These are phyloP conservation scores for Backusella psychrophila DNA, from an alignment of 192 early-diverging fungal genomes.

Conservation along the genomic window DNA sequence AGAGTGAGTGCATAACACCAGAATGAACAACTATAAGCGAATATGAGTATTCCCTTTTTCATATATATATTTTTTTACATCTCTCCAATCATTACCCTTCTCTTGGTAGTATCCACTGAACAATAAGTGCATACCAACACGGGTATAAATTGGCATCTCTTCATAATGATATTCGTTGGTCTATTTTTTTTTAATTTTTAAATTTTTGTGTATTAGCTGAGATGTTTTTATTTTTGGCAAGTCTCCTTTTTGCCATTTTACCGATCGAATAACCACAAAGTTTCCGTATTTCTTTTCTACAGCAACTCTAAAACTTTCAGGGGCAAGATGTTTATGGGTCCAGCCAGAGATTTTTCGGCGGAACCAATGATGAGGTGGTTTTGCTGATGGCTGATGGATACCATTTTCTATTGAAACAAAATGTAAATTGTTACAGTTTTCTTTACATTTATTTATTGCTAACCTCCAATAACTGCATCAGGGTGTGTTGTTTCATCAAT, in stretches of 20 bases:
- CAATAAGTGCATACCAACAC: constrained; percentile 52
- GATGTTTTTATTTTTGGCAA: not conserved
- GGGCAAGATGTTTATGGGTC: constrained; percentile 33
- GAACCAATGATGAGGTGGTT: constrained; percentile 25
- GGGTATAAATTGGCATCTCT: constrained; percentile 51
- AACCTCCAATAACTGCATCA: not conserved
- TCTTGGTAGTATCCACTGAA: constrained; percentile 42
- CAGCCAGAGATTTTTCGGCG: constrained; percentile 24
- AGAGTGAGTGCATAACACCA: constrained; percentile 22
- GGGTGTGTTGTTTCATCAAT: constrained; percentile 16
- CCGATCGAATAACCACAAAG: constrained; percentile 40
- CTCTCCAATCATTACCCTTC: constrained; percentile 20
- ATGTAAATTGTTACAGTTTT: not conserved
- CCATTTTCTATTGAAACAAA: constrained; percentile 12
- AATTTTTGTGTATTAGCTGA: not conserved
- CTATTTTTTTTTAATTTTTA: constrained; percentile 16
- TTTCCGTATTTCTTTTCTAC: constrained; percentile 43
- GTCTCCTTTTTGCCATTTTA: not conserved
- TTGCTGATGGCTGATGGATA: constrained; percentile 24
- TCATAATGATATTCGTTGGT: constrained; percentile 43
- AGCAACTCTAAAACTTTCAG: constrained; percentile 39
- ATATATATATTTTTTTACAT: not conserved
- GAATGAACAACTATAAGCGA: constrained; percentile 14
- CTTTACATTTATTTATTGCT: not conserved
- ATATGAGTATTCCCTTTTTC: not conserved